Base-by-base conservation (phyloP, 352 stramenopile genomes). In the Phytophthora pisi region DNA sequence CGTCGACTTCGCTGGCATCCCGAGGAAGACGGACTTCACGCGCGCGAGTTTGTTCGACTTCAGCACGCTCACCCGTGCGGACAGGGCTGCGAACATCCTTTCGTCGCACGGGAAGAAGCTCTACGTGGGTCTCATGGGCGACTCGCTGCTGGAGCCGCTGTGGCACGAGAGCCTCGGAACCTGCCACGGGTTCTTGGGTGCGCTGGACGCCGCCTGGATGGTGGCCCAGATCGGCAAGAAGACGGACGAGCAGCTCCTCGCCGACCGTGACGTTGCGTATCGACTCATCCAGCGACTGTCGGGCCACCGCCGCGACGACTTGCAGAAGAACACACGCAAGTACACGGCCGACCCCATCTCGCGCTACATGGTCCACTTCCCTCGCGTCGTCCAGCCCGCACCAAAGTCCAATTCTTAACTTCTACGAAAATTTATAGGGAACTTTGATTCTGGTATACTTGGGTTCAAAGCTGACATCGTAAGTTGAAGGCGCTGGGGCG, bases 41-140 rank as follows among this genome's bases (percentile, higher is more conserved):
- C 81, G 81, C 24, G 80, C 91, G 46, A 79, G 81, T 42, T 54
- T 95, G 23, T 91, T 95, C 60, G 86, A 95, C 61, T 95, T 95
- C 68, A 91, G 81, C 49, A 72, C 82, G 23, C 86, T 84, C 38
- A 88, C 82, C 5, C 81, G 86, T 4, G 84, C 82, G 8, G 81
- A 88, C 16, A 86, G 89, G 71, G 84, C 84, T 2, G 81, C 81
- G 3, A 90, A 72, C 51, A 64, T 93, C n/a, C 64, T 93, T 20
- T 62, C 66, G 2, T 82, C 81, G 18, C 59, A 76, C 5, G 79
- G 71, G 46, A 88, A 86, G 72, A 93, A 93, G 52, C 65, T 92
- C 18, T 91, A 89, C 65, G 81, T 91, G 16, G 83, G 84, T 2
- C 72, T 92, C 24, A 81, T 95, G 8, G 86, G 86, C 11, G 86